Base-by-base conservation (phyloP, 768 basidiomycete genomes). In the Podaxis sp. region DNA sequence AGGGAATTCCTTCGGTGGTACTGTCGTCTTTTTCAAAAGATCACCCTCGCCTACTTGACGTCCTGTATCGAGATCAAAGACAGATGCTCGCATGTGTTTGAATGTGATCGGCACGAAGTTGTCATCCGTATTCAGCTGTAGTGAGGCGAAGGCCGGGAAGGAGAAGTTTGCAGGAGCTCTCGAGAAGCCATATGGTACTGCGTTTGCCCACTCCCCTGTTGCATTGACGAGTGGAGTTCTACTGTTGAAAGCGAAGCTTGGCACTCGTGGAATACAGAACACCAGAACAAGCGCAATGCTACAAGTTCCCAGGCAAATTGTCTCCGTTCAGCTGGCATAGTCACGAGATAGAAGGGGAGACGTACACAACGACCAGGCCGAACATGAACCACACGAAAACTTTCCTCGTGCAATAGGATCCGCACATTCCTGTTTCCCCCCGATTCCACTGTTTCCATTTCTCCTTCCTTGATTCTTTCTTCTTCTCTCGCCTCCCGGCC, bases 101-200 rank as follows among this genome's bases (percentile, higher is more conserved):
- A 96, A 88, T 40, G 83, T 86, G 52, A 95, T 72, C 3, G 95
- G 95, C 12, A 96, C 78, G 70, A 85, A 91, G 69, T 91, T 95
- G 67, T 76, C 75, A 13, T 75, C 77, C 8, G 93, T 94, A 75
- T 96, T 85, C 54, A 92, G 81, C 75, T 93, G 83, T 11, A 98
- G 77, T 22, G 88, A 81, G 17, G 93, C 85, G 49, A 81, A 79
- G 0, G 88, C 92, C 2, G 90, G 84, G 81, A 98, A 98, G 38
- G 89, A 86, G 75, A 96, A 98, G 75, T 96, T 96, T 59, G 95
- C 88, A 0, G 94, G 95, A 1, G 79, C 73, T 62, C 91, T 86
- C 38, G 83, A 87, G 78, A 98, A 96, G 38, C 76, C 72, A 1
- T 80, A 81, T 1, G 85, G 82, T 50, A 91, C 76, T 5, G 83